Conservation (phyloP, 2,329 filamentous ascomycete genomes). For the Colletotrichum spinosum region DNA sequence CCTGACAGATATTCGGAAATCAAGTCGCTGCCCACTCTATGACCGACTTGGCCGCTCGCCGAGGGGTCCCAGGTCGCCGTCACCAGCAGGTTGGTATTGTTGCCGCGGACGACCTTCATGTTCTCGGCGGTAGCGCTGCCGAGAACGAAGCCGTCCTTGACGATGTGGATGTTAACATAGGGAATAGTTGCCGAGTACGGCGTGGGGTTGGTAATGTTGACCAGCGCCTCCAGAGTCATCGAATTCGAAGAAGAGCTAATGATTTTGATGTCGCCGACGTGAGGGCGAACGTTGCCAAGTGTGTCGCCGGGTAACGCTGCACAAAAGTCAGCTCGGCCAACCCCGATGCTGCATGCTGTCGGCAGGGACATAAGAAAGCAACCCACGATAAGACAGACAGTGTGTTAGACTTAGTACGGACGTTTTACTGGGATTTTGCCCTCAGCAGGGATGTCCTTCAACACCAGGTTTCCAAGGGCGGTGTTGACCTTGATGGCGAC, state of each 20-base stretch:
- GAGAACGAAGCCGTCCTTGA: slow-evolving; percentile 78
- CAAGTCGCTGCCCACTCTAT: slow-evolving; percentile 74
- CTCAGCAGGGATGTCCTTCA: slow-evolving; percentile 87
- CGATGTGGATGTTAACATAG: slow-evolving; percentile 79
- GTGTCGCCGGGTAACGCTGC: slow-evolving; percentile 70
- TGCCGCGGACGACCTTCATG: slow-evolving; percentile 72
- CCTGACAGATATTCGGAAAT: slow-evolving; percentile 90
- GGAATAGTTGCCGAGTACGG: slow-evolving; percentile 87
- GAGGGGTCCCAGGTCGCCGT: slow-evolving; percentile 81
- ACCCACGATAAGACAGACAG: slow-evolving; percentile 50
- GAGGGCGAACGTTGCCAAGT: slow-evolving; percentile 64
- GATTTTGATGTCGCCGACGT: slow-evolving; percentile 78
- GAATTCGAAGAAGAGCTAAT: slow-evolving; percentile 78
- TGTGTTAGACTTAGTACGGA: slow-evolving; percentile 75
- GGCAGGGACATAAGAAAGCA: slow-evolving; percentile 33
- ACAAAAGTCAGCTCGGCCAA: slow-evolving; percentile 47
- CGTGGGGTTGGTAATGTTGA: slow-evolving; percentile 93
- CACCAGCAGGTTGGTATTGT: slow-evolving; percentile 77
- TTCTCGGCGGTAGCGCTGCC: slow-evolving; percentile 79
- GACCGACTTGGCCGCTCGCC: slow-evolving; percentile 71
- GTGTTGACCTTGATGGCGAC: slow-evolving; percentile 89
- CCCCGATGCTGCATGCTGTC: slow-evolving; percentile 1
- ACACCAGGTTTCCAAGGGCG: slow-evolving; percentile 80
- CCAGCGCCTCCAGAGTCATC: slow-evolving; percentile 75
- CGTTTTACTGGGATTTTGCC: slow-evolving; percentile 92